Percentiles rank a stretch among this genome's conserved stretches.
Evolutionary conservation across 768 basidiomycete genomes (phyloP).

Genomic region (Podaxis sp.): DNA sequence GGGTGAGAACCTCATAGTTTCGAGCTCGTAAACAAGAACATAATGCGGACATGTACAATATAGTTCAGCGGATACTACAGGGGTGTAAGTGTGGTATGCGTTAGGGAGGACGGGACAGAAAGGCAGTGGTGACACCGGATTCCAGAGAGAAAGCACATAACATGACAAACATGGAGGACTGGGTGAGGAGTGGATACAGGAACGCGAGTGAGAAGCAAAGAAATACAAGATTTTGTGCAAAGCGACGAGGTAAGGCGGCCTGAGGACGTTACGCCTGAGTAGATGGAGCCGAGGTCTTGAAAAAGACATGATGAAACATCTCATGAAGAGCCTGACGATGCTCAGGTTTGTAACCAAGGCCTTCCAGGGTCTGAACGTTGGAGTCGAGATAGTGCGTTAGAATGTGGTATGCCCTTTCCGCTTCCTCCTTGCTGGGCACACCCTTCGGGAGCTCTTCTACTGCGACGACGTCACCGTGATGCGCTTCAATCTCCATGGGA

Average conservation of each 20-base stretch:
- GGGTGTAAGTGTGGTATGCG: neutral
- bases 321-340: constrained; percentile 10
- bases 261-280: neutral
- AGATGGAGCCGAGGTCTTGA: constrained; percentile 6
- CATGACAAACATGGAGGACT: neutral
- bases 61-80: neutral
- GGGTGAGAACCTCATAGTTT: neutral
- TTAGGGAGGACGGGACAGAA: neutral
- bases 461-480: neutral
- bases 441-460: constrained; percentile 11
- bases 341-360: constrained; percentile 12
- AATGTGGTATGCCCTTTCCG: constrained; percentile 11
- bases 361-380: constrained; percentile 5
- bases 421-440: constrained; percentile 10
- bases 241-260: neutral
- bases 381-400: constrained; percentile 13
- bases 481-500: constrained; percentile 7
- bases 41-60: constrained; percentile 9
- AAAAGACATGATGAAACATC: constrained; percentile 11
- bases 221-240: neutral
- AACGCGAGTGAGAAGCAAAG: no score
- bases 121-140: neutral
- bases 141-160: neutral
- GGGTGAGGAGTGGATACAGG: neutral
- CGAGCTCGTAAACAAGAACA: neutral